Percentiles rank a stretch among this genome's conserved stretches.
These are phyloP conservation scores for Leptosphaerulina australis DNA, from an alignment of 2,329 filamentous ascomycete genomes.

Conservation along the genomic window DNA sequence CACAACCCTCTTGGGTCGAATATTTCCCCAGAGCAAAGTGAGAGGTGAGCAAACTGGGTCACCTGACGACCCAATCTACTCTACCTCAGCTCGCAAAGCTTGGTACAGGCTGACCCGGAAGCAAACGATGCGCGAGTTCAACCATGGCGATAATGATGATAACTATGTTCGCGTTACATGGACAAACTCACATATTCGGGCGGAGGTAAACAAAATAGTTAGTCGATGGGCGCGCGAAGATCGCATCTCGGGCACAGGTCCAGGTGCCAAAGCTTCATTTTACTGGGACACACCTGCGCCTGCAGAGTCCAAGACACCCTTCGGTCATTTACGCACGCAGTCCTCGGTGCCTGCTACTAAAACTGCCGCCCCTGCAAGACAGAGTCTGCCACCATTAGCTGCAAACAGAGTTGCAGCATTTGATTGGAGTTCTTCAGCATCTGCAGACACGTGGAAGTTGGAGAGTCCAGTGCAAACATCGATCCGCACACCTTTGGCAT, in stretches of 20 bases:
- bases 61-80: constrained; percentile 41
- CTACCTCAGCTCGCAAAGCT: constrained; percentile 45
- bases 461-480: constrained; percentile 23
- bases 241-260: constrained; percentile 45
- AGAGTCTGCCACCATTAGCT: constrained; percentile 30
- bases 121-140: constrained; percentile 49
- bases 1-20: constrained; percentile 27
- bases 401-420: constrained; percentile 38
- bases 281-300: constrained; percentile 46
- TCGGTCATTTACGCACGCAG: constrained; percentile 32
- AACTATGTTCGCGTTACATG: constrained; percentile 49
- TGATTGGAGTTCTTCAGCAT: constrained; percentile 43
- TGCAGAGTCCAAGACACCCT: constrained; percentile 21
- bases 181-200: constrained; percentile 40
- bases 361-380: constrained; percentile 23
- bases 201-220: constrained; percentile 46
- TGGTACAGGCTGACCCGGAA: constrained; percentile 50
- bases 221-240: constrained; percentile 48
- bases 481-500: constrained; percentile 24
- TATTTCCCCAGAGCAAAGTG: constrained; percentile 32
- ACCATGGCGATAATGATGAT: constrained; percentile 42
- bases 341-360: constrained; percentile 29
- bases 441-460: constrained; percentile 29
- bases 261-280: constrained; percentile 43
- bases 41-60: constrained; percentile 21